These are phyloP conservation scores for Phylloporus sp. DNA, from an alignment of 768 basidiomycete genomes.

Conservation along the genomic window DNA sequence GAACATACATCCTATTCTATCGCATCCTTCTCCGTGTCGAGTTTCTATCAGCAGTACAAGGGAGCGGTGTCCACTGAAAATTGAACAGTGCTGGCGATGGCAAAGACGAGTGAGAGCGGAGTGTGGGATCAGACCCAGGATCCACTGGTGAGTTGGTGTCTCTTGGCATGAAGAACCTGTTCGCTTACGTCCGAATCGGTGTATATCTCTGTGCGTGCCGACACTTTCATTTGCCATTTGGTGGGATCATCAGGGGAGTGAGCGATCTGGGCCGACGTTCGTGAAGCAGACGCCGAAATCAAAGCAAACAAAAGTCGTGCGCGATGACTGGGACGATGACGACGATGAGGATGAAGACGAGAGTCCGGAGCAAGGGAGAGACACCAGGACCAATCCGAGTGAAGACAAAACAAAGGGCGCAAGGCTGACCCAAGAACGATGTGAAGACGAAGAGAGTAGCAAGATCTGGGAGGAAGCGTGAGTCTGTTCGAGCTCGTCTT, in stretches of 20 bases:
- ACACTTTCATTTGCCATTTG: neutral
- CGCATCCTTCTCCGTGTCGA: neutral
- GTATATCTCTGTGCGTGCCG: neutral
- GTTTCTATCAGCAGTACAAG: neutral
- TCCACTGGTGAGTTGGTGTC: slow-evolving; percentile 4
- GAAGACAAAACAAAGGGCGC: neutral
- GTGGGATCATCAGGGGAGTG: slow-evolving; percentile 4
- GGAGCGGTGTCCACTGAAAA: neutral
- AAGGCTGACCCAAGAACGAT: slow-evolving; percentile 6
- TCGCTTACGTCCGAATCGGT: slow-evolving; percentile 13
- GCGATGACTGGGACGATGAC: slow-evolving; percentile 60
- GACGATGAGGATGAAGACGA: slow-evolving; percentile 30
- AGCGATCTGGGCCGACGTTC: slow-evolving; percentile 1
- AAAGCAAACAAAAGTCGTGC: slow-evolving; percentile 17
- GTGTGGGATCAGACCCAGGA: slow-evolving; percentile 22
- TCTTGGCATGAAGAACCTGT: neutral
- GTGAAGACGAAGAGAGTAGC: slow-evolving; percentile 34
- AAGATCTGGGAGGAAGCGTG: slow-evolving; percentile 72
- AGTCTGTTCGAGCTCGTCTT: slow-evolving; percentile 27
- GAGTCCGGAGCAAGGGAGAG: neutral
- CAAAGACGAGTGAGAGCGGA: slow-evolving; percentile 8
- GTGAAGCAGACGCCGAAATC: slow-evolving; percentile 1
- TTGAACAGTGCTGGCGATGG: slow-evolving; percentile 5
- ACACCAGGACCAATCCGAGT: neutral
- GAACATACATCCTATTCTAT: neutral